Conservation (phyloP, 441 rosid species). For the Gossypium armourianum region DNA sequence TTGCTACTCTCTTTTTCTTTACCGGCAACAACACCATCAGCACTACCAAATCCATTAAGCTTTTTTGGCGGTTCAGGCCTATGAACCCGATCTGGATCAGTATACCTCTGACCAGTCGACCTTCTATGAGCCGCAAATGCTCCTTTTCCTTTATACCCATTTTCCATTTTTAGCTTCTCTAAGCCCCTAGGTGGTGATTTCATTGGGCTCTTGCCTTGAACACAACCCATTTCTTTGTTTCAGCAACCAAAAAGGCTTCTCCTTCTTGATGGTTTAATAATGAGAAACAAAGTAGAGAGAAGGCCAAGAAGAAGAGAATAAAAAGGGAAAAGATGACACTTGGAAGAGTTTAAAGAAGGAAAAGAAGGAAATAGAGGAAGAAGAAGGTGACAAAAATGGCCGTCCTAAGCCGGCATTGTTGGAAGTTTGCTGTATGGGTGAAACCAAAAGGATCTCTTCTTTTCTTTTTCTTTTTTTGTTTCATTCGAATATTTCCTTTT, state of each 20-base stretch:
- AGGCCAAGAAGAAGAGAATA: not conserved
- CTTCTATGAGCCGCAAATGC: conserved; percentile 19
- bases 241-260: not conserved
- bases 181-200: conserved; percentile 25
- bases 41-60: conserved; percentile 13
- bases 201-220: conserved; percentile 29
- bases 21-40: conserved; percentile 7
- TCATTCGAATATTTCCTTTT: not conserved
- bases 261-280: conserved; percentile 1
- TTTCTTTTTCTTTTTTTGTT: not conserved
- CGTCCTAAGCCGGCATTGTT: conserved; percentile 30
- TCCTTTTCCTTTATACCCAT: conserved; percentile 26
- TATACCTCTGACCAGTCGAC: conserved; percentile 33
- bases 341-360: conserved; percentile 13
- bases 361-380: conserved; percentile 8
- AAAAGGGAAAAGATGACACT: conserved; percentile 12
- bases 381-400: conserved; percentile 20
- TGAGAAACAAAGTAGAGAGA: not conserved
- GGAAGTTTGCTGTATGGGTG: conserved; percentile 9
- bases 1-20: conserved; percentile 12
- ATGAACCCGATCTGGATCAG: conserved; percentile 11
- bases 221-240: conserved; percentile 32
- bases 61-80: conserved; percentile 13
- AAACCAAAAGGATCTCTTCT: conserved; percentile 1
- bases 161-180: conserved; percentile 28